Conservation (phyloP, 768 basidiomycete species). For the Agrocybe praecox region DNA sequence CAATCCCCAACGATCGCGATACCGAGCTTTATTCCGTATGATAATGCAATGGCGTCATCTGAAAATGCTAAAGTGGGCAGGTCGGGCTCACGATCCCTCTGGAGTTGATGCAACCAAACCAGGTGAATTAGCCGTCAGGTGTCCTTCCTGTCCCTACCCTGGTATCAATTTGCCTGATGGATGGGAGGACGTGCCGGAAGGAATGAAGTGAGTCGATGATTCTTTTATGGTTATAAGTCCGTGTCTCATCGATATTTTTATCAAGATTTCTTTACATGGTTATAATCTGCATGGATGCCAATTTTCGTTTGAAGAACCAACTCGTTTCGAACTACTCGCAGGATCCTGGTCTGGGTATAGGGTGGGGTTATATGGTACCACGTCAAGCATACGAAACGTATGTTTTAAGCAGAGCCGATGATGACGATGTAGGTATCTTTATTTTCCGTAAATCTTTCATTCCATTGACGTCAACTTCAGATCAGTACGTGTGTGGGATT, state of each 20-base stretch:
- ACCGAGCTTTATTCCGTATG: conserved; percentile 9
- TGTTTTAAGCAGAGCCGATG: conserved; percentile 5
- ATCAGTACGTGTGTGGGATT: neutral
- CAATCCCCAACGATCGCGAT: neutral
- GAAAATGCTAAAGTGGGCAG: conserved; percentile 25
- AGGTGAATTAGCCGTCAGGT: conserved; percentile 29
- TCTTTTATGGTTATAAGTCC: neutral
- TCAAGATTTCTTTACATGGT: conserved; percentile 16
- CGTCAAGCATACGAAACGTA: conserved; percentile 8
- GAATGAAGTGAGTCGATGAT: neutral
- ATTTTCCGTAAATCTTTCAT: neutral
- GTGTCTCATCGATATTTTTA: too few relatives aligned
- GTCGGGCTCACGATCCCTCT: conserved; percentile 18
- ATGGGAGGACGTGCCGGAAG: conserved; percentile 14
- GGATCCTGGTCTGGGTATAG: conserved; percentile 9
- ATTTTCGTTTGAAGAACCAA: conserved; percentile 13
- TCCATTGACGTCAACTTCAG: neutral
- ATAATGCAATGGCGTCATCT: conserved; percentile 24
- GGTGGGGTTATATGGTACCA: conserved; percentile 11
- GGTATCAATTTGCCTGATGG: conserved; percentile 28
- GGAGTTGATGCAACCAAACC: conserved; percentile 19
- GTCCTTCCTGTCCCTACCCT: conserved; percentile 36
- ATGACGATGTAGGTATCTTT: conserved; percentile 7
- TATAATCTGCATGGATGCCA: conserved; percentile 13
- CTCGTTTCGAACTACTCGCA: conserved; percentile 9